Evolutionary conservation across 2,329 filamentous ascomycete species (phyloP), one percentile per base, ranked within the genome.

Genomic region (Knoxdaviesia proteae): DNA sequence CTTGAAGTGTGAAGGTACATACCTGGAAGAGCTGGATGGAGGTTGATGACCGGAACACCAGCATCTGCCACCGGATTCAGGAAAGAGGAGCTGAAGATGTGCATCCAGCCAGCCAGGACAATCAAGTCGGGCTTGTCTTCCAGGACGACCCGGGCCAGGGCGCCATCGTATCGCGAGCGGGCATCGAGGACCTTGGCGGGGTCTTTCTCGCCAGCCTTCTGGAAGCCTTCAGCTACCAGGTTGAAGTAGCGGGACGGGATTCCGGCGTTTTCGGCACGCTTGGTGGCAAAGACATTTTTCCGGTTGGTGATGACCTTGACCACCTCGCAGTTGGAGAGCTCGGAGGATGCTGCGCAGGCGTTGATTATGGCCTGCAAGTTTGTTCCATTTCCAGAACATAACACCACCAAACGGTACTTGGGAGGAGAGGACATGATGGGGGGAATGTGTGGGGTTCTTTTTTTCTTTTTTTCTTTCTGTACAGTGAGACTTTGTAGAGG

Each of bases 81-180:
- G 55, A 92, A 90, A 1, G 65, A 61, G 3, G 65, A 63, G 0
- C 75, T 77, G 40, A 92, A 70, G 45, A 92, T 78, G 56, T 90
- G 78, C 84, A 92, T 92, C 70, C 82, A 92, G 3, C 86, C 84
- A 4, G 82, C 78, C 49, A 86, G 80, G 6, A 90, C 78, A 40
- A 93, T 74, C 43, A 93, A 59, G 43, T 87, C 72, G 0, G 84
- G 84, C 45, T 59, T 59, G 48, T 79, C 70, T 3, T 50, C 47
- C 30, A 88, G 62, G 42, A 92, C 69, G 46, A 78, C 65, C 37
- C 68, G 58, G 0, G 83, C 81, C 47, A 93, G 64, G 38, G 82
- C 81, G 9, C 74, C 70, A 55, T 93, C 84, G 57, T 90, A 92
- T 43, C 65, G 66, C 39, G 68, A 61, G 30, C 84, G 71, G 1